Base-by-base conservation (phyloP, 768 basidiomycete species). In the Cystofilobasidium capitatum region DNA sequence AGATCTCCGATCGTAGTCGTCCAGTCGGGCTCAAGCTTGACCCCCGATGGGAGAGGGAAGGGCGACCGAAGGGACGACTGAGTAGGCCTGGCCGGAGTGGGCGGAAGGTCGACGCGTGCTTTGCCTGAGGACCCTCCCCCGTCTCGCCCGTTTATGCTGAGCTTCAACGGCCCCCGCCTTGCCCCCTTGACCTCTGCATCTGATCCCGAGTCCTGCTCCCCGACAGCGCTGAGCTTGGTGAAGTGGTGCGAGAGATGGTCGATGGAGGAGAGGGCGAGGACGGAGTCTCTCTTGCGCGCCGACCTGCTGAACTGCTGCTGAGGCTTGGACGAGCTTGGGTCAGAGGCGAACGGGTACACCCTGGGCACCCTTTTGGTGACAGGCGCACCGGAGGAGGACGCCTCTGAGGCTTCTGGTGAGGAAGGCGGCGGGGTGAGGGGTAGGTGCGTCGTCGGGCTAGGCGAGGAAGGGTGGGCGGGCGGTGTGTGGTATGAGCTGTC, bases 211-310 rank as follows among this genome's bases (percentile, higher is more conserved):
- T 84, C 83, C 77, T 82, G 82, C 79, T 86, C 84, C 39, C 86
- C 81, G 31, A 82, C 82, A 62, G 91, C 82, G 1, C 91, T 90
- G 0, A 89, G 85, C 82, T 91, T 91, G 7, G 88, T 89, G 73
- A 93, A 97, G 75, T 91, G 93, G 73, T 91, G 87, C 77, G 96
- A 92, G 45, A 97, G 83, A 76, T 96, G 89, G 75, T 94, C 88
- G 72, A 97, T 97, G 75, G 89, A 91, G n/a, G 91, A 91, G 22
- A 97, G 79, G 0, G 90, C 85, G 85, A 94, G 88, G 29, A 97
- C 92, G 73, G 89, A 91, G 76, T 91, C 89, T 45, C 93, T 84
- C 78, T 92, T 93, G 4, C 90, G 89, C 0, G 93, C 93, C 68
- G 88, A 90, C 69, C 87, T 81, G 72, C 87, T 88, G 81, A 92